Evolutionary conservation across 495 filamentous ascomycete species (phyloP), one percentile per base, ranked within the genome.

Genomic region (Aspergillus ostianus): DNA sequence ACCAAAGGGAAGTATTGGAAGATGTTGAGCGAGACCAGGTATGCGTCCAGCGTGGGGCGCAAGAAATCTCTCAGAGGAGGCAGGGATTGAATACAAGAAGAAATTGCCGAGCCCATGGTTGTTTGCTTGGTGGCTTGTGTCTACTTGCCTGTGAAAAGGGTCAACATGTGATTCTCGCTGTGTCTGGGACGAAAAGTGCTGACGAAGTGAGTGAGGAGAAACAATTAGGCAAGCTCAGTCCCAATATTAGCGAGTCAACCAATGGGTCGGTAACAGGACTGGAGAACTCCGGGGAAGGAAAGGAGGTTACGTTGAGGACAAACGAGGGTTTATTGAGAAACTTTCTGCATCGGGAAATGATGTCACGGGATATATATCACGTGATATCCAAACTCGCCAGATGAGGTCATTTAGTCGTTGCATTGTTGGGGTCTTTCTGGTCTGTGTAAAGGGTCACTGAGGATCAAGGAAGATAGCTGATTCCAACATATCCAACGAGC

Each of bases 1-100:
- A 81, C 70, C 68, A 76, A 26, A 6, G 76, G 77, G 52, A 80
- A 78, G 60, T 73, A 86, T 61, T 85, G 70, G 62, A 78, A 81
- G 64, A 81, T 65, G 58, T 82, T 71, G 17, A 77, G 52, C 10
- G 83, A 64, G 49, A 76, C 78, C 51, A 79, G 77, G 51, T 86
- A 80, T n/a, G 66, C 76, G 47, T 66, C 61, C 18, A 77, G 79
- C 20, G 74, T 80, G 8, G 83, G 82, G 17, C 81, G 82, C 63
- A 78, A 73, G 71, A 84, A 82, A 36, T 73, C 66, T 7, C 46
- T 27, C 18, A 60, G 21, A 1, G 69, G 26, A 21, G 73, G 67
- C 26, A 73, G 47, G 20, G 62, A 53, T 7, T 60, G 50, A 56
- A 67, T 46, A 8, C 21, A 26, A 8, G 68, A 60, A 18, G 72